A percentile compares a stretch with the other conserved stretches of the same genome.
Evolutionary conservation across 805 yeast genomes (phyloP).

Genomic region (Monosporozyma unispora): DNA sequence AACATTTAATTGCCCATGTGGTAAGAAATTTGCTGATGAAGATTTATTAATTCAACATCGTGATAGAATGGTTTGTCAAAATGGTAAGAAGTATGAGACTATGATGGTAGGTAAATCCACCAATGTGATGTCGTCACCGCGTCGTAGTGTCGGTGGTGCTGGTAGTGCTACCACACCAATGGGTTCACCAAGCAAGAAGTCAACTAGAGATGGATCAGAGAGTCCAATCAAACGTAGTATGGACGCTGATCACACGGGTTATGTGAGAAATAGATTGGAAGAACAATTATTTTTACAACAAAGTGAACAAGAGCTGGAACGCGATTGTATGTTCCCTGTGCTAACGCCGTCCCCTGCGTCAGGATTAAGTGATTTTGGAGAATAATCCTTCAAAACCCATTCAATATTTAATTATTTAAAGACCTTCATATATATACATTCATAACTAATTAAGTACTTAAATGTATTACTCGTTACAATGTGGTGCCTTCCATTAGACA

Average conservation of each 20-base stretch:
- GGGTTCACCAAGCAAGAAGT: slow-evolving; percentile 71
- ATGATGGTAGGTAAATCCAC: slow-evolving; percentile 20
- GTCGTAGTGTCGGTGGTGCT: slow-evolving; percentile 60
- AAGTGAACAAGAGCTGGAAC: neutral
- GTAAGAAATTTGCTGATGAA: slow-evolving; percentile 83
- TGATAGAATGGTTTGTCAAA: slow-evolving; percentile 69
- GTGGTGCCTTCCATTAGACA: too few species aligned
- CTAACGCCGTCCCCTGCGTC: slow-evolving; percentile 13
- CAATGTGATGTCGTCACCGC: slow-evolving; percentile 45
- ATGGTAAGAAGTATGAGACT: slow-evolving; percentile 39
- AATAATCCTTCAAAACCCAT: too few species aligned
- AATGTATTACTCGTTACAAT: too few species aligned
- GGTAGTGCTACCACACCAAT: slow-evolving; percentile 34
- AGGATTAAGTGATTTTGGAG: slow-evolving; percentile 19
- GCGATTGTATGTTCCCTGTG: neutral
- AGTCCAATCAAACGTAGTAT: slow-evolving; percentile 12
- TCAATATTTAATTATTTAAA: too few species aligned
- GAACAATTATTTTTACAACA: slow-evolving; percentile 6
- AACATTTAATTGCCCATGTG: slow-evolving; percentile 75
- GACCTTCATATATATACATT: neutral
- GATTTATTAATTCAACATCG: slow-evolving; percentile 83
- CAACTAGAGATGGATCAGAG: slow-evolving; percentile 39
- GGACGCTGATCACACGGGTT: slow-evolving; percentile 6
- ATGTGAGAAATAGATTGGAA: slow-evolving; percentile 7
- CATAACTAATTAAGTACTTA: too few species aligned